These are phyloP conservation scores for Periconia digitata DNA, from an alignment of 2,329 filamentous ascomycete species.

Conservation along the genomic window DNA sequence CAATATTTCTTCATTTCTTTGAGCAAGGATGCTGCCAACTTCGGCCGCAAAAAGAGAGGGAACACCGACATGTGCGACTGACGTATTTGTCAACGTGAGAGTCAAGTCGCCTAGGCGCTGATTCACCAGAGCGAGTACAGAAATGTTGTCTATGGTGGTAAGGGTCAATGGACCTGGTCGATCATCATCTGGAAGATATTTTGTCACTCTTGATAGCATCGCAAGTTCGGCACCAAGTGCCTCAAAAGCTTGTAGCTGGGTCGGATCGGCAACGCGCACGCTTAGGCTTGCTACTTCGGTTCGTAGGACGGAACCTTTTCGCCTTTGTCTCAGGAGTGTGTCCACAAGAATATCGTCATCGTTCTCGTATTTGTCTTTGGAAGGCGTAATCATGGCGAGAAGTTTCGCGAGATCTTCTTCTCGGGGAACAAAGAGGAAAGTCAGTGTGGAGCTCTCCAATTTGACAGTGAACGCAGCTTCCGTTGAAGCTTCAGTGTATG, in stretches of 20 bases:
- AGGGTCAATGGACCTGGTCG: conserved; percentile 84
- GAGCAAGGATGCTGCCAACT: conserved; percentile 62
- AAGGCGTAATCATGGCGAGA: conserved; percentile 84
- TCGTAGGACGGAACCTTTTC: conserved; percentile 81
- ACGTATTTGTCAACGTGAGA: conserved; percentile 23
- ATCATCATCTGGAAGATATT: conserved; percentile 95
- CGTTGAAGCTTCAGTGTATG: conserved; percentile 58
- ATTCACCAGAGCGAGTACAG: conserved; percentile 64
- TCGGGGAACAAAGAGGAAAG: conserved; percentile 72
- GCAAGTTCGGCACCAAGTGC: conserved; percentile 76
- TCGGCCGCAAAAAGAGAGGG: conserved; percentile 82
- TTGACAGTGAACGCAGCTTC: conserved; percentile 65
- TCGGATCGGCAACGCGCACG: conserved; percentile 62
- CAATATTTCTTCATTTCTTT: conserved; percentile 72
- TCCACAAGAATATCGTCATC: conserved; percentile 96
- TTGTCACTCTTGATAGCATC: conserved; percentile 82
- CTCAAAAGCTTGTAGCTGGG: conserved; percentile 68
- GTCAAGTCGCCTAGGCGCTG: conserved; percentile 66
- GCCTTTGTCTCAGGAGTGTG: conserved; percentile 80
- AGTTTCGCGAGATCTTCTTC: conserved; percentile 80
- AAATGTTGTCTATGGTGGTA: conserved; percentile 64
- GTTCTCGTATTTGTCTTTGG: conserved; percentile 83
- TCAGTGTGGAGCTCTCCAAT: conserved; percentile 65
- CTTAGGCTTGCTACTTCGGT: conserved; percentile 67
- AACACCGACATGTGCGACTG: conserved; percentile 68